Conservation (phyloP, 1,284 basidiomycete species). For the Trichosporon faecale region DNA sequence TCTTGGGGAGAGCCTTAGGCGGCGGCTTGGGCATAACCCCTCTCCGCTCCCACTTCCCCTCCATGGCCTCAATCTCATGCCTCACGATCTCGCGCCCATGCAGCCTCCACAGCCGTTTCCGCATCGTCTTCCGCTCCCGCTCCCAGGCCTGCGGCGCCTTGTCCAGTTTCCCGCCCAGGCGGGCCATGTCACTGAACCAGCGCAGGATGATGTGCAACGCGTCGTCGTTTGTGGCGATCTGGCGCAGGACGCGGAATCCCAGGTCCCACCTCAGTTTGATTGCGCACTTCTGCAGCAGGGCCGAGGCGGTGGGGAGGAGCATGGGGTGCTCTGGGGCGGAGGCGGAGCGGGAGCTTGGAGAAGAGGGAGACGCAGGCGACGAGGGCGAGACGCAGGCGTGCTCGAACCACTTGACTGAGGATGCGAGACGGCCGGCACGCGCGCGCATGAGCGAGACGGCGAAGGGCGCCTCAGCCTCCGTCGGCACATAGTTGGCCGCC, state of each 20-base stretch:
- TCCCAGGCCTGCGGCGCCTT: not conserved
- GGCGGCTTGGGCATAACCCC: not conserved
- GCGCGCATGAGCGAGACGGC: conserved; percentile 8
- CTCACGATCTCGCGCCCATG: not conserved
- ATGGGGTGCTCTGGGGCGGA: not conserved
- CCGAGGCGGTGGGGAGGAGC: conserved; percentile 5
- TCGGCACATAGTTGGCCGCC: not conserved
- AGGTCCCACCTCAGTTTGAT: conserved; percentile 4
- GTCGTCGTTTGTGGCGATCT: not conserved
- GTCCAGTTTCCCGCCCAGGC: not conserved
- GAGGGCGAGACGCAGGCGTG: not conserved
- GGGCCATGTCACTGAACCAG: not conserved
- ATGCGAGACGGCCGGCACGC: conserved; percentile 7
- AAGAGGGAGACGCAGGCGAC: not conserved
- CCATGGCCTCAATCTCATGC: not conserved
- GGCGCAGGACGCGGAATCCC: not conserved
- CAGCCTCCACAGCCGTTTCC: not conserved
- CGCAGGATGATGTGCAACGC: not conserved
- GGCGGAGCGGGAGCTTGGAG: not conserved
- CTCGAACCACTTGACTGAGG: conserved; percentile 11
- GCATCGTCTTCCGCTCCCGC: not conserved
- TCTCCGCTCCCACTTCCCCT: not conserved
- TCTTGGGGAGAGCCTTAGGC: not conserved
- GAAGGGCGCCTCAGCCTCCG: conserved; percentile 1
- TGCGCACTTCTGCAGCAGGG: conserved; percentile 10